Base-by-base conservation (phyloP, 345 rosid genomes). In the Lepidium sativum region DNA sequence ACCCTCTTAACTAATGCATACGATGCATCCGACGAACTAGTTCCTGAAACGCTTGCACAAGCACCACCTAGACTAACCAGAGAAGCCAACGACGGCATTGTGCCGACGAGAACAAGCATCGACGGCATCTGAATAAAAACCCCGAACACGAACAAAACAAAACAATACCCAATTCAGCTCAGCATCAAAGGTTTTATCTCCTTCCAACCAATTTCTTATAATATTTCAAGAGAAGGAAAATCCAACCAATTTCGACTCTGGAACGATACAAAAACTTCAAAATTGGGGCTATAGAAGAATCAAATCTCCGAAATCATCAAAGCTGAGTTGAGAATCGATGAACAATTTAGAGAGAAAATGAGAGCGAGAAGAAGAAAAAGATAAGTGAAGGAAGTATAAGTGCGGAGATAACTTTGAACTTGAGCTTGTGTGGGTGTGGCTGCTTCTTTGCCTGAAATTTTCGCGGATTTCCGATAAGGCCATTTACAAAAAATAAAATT, bases 61-160 rank as follows among this genome's bases (percentile, higher is more conserved):
- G 65, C 70, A 51, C 77, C 68, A 7, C 96, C 87, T 35, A 79
- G 65, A 58, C 80, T 82, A 54, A 80, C 78, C 52, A 80, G 75
- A 16, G 95, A 86, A 73, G 89, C 90, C 47, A 82, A 57, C 45
- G 97, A 83, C 54, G 96, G 88, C 91, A 86, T 83, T 72, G 83
- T 79, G 51, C 96, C 98, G 14, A 84, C 87, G 45, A 86, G 81
- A 45, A 88, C 84, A 50, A 87, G 78, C 85, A 80, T 84, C 50
- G 83, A 82, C 44, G 69, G 78, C 91, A 74, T 75, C 75, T 38
- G 8, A 13, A 59, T n/a, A 42, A 72, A 62, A n/a, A 27, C 0
- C 32, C 56, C 54, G 44, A 45, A 15, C 29, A 66, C 44, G 45
- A 40, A 65, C 4, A 0, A 57, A 60, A 32, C 21, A 51, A 51